A percentile compares a stretch with the other conserved stretches of the same genome.
Evolutionary conservation across 352 stramenopile genomes (phyloP).

Genomic region (Pythium monospermum): DNA sequence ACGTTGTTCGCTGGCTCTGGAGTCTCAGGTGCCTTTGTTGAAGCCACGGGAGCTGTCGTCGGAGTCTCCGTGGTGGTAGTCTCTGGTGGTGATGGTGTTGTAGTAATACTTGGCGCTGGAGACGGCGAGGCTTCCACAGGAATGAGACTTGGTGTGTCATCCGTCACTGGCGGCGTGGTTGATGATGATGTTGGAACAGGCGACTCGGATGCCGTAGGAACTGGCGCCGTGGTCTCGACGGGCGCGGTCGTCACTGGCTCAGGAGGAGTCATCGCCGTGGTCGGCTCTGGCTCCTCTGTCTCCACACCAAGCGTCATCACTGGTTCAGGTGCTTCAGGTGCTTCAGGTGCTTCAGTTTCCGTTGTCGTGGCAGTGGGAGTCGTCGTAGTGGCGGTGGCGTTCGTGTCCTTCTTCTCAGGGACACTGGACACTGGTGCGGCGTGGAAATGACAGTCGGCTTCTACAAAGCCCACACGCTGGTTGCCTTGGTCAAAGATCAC

Average conservation of each 20-base stretch:
- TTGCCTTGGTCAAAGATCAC: constrained; percentile 75
- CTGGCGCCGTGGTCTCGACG: background rate
- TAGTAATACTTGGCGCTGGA: too few relatives aligned
- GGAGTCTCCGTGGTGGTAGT: too few relatives aligned
- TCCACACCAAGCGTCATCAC: background rate
- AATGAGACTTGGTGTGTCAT: too few relatives aligned
- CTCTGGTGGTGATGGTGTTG: too few relatives aligned
- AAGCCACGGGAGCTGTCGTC: too few relatives aligned
- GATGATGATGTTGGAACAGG: background rate
- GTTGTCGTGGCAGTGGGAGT: constrained; percentile 3
- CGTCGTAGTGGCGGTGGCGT: constrained; percentile 1
- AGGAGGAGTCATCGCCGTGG: background rate
- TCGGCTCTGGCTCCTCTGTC: constrained; percentile 5
- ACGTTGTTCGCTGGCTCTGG: constrained; percentile 2
- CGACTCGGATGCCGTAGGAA: too few relatives aligned
- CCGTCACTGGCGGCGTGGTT: background rate
- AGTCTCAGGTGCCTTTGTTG: background rate
- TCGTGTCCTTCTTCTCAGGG: background rate
- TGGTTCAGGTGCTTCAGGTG: background rate
- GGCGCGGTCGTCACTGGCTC: background rate
- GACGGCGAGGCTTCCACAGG: too few relatives aligned
- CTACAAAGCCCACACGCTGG: constrained; percentile 73
- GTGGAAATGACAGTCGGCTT: constrained; percentile 48
- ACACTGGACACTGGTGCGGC: constrained; percentile 7
- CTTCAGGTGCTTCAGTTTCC: too few relatives aligned